Evolutionary conservation across 2,329 filamentous ascomycete genomes (phyloP).

Genomic region (Emergomyces africanus): DNA sequence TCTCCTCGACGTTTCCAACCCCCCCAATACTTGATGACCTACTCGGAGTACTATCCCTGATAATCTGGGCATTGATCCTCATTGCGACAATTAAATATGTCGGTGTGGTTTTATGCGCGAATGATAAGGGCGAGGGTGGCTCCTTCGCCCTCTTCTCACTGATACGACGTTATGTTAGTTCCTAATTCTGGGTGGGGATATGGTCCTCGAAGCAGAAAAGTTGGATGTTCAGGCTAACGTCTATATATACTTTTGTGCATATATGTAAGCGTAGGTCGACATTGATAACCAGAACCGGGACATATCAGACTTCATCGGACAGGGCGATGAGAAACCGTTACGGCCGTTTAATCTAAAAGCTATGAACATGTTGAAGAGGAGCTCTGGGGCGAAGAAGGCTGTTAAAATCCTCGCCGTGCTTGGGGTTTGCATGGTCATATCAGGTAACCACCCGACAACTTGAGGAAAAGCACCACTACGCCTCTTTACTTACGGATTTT

Average conservation of each 20-base stretch:
- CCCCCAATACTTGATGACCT: constrained; percentile 35
- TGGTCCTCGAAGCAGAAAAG: neutral
- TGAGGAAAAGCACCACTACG: too few species aligned
- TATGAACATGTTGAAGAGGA: constrained; percentile 36
- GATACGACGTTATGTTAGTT: constrained; percentile 37
- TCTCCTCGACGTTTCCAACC: constrained; percentile 39
- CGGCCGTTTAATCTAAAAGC: constrained; percentile 30
- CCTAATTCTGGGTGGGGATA: neutral
- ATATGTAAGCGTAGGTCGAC: constrained; percentile 27
- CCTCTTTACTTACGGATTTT: neutral
- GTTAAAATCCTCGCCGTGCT: constrained; percentile 33
- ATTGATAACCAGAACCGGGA: constrained; percentile 38
- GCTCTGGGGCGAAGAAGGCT: constrained; percentile 31
- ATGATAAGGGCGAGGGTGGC: constrained; percentile 46
- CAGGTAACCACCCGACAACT: constrained; percentile 16
- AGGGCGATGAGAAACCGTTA: constrained; percentile 33
- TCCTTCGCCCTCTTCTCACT: constrained; percentile 44
- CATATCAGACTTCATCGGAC: constrained; percentile 35
- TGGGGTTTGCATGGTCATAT: constrained; percentile 42
- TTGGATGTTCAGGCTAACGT: neutral
- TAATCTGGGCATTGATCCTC: constrained; percentile 43
- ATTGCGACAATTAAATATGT: constrained; percentile 48
- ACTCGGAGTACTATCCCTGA: constrained; percentile 41
- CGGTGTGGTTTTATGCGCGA: constrained; percentile 39
- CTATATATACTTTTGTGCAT: neutral